Percentiles rank a stretch among this genome's conserved stretches.
phyloP scores from a whole-genome alignment of 306 rosid genomes.

The Trichosanthes truncata region DNA sequence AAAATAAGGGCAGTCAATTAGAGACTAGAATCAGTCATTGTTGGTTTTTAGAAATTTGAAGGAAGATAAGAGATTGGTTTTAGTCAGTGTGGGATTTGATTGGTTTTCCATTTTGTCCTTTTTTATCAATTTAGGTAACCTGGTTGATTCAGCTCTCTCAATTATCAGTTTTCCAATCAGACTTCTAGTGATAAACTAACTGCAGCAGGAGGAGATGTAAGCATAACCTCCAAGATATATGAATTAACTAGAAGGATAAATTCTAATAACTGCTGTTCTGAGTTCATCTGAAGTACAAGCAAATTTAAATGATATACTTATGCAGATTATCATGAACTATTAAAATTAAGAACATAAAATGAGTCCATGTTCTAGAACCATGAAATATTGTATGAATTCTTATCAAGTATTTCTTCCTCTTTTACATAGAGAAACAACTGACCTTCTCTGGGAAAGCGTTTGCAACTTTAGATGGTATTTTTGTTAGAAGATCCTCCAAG shows the following conservation, averaged over 20 bases:
- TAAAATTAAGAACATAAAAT: not conserved
- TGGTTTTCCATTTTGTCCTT: not conserved
- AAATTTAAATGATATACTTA: not conserved
- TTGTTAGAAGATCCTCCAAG: slow-evolving; percentile 65
- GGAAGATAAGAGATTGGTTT: not conserved
- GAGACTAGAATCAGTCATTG: not conserved
- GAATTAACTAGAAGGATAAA: not conserved
- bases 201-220: not conserved
- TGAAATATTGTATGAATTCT: not conserved
- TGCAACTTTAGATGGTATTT: slow-evolving; percentile 69
- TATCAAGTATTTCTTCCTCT: not conserved
- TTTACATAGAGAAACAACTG: slow-evolving; percentile 10
- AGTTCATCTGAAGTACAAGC: not conserved
- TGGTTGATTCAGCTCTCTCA: not conserved
- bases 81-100: not conserved
- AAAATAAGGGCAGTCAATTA: not conserved
- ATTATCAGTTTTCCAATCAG: not conserved
- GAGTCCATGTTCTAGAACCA: not conserved
- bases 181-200: not conserved
- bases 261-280: not conserved
- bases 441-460: slow-evolving; percentile 40
- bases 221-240: not conserved
- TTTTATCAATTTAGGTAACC: not conserved
- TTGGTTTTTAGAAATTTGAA: not conserved
- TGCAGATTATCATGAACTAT: not conserved